These are phyloP conservation scores for Cercospora citrullina DNA, from an alignment of 2,329 filamentous ascomycete genomes.

Conservation along the genomic window DNA sequence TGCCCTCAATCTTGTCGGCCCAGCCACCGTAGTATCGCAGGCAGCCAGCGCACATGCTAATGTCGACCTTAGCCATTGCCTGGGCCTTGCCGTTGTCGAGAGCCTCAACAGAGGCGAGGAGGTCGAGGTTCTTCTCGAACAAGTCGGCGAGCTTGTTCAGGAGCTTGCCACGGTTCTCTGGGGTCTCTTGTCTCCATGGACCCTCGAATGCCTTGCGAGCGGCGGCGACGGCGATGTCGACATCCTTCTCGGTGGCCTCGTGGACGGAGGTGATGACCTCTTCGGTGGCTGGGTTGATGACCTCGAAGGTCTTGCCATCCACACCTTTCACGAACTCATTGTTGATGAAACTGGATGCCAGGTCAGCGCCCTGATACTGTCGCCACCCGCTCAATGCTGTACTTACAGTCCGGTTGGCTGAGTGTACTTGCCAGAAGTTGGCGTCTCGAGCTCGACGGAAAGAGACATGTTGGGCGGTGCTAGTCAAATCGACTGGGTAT, in stretches of 20 bases:
- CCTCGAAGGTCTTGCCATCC: conserved; percentile 88
- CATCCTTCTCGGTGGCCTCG: conserved; percentile 86
- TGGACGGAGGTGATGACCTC: conserved; percentile 78
- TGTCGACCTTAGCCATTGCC: conserved; percentile 72
- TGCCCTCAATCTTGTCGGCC: conserved; percentile 89
- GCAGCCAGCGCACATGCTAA: conserved; percentile 65
- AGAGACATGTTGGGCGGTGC: conserved; percentile 41
- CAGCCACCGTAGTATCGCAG: conserved; percentile 87
- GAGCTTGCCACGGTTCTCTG: conserved; percentile 67
- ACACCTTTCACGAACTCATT: conserved; percentile 83
- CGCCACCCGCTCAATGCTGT: neutral
- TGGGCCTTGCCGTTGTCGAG: conserved; percentile 87
- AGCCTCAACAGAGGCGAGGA: conserved; percentile 78
- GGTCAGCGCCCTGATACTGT: neutral
- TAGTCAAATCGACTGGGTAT: conserved; percentile 25
- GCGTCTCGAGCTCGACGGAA: conserved; percentile 66
- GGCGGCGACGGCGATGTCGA: conserved; percentile 75
- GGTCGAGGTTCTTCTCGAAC: conserved; percentile 73
- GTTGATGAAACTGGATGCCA: conserved; percentile 72
- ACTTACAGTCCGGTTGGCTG: conserved; percentile 58
- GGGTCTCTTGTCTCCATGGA: conserved; percentile 65
- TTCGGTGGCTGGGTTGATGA: conserved; percentile 84
- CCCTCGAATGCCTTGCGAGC: conserved; percentile 84
- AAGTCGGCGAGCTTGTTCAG: conserved; percentile 78
- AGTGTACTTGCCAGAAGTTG: conserved; percentile 60